Evolutionary conservation across 108 stramenopile genomes (phyloP), one percentile per base, ranked within the genome.

Genomic region (Skeletonema potamos): DNA sequence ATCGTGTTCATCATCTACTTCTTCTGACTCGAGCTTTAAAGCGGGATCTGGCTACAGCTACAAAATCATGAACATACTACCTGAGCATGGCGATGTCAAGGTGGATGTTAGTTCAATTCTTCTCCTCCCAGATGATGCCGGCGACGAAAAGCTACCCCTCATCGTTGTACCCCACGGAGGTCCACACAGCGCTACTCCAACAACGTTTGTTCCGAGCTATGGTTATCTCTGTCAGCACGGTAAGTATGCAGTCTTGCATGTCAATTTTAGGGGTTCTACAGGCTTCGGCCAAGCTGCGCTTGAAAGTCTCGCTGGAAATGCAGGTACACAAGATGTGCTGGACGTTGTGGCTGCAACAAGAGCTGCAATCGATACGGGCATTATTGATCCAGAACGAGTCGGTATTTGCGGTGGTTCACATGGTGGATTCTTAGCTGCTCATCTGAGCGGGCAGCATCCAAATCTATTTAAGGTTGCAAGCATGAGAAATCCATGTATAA

Each of bases 401-500:
- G 92, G 89, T 13, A 82, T 97, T 46, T 88, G 88, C 60, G 96
- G 96, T 54, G 96, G 96, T 2, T 87, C 85, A 15, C 97, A 98
- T 73, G 97, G 97, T 59, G 58, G 64, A 26, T 43, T 30, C 12
- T 37, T 30, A 17, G 3, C 17, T 60, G 58, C 54, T 62, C 17
- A 32, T 51, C 10, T 41, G 5, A 62, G 48, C n/a, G 17, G 17
- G 9, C 22, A 51, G 4, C 34, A 33, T 62, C 33, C 26, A 22
- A 32, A 43, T 43, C 27, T 63, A 12, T 39, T 39, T 41, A 51
- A 51, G 8, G 48, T 51, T 20, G 48, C 48, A 1, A n/a, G 15
- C 15, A 85, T 94, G 87, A 71, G 97, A 41, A 98, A 98, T 73
- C 97, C 97, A 17, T 96, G 95, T 13, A 95, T 90, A 24, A 95